Percentiles rank a stretch among this genome's conserved stretches.
Conservation (phyloP, 164 flowering plant species). For the Magnolia officinalis region DNA sequence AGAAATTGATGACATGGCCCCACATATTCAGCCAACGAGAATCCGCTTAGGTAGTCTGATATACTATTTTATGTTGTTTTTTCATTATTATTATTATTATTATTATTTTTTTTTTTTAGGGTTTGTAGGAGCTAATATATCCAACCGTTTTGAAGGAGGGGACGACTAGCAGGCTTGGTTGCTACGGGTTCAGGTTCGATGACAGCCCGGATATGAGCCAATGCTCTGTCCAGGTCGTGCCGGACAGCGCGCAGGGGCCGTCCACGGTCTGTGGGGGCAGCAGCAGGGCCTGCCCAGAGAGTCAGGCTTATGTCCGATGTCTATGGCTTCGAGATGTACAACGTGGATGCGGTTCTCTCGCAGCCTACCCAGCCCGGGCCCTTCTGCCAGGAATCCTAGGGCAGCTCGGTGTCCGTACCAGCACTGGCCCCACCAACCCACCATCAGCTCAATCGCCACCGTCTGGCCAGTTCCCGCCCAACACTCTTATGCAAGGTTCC, state of each 20-base stretch:
- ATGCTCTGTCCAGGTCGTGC: conserved; percentile 59
- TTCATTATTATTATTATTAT: not conserved
- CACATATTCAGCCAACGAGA: not conserved
- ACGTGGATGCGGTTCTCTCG: conserved; percentile 60
- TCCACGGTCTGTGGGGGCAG: conserved; percentile 34
- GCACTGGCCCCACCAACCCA: conserved; percentile 15
- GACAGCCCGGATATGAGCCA: conserved; percentile 62
- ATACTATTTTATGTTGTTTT: not conserved
- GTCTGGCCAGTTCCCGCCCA: conserved; percentile 26
- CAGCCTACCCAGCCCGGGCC: conserved; percentile 79
- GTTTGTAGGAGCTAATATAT: conserved; percentile 69
- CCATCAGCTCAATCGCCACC: conserved; percentile 21
- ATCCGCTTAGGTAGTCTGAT: not conserved
- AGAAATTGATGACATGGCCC: not conserved
- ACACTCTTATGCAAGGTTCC: conserved; percentile 48
- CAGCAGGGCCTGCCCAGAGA: conserved; percentile 52
- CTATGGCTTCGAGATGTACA: conserved; percentile 59
- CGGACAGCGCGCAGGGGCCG: conserved; percentile 25
- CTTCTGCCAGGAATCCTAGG: conserved; percentile 46
- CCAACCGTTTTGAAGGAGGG: conserved; percentile 46
- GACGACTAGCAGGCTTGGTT: conserved; percentile 71
- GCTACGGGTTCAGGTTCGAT: conserved; percentile 55
- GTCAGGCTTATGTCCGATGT: conserved; percentile 50
- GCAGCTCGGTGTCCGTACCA: conserved; percentile 23
- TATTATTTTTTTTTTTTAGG: too few relatives aligned